Percentiles rank a stretch among this genome's conserved stretches.
Evolutionary conservation across 176 grass and related monocot genomes (phyloP).

Genomic region (Zoysia japonica): DNA sequence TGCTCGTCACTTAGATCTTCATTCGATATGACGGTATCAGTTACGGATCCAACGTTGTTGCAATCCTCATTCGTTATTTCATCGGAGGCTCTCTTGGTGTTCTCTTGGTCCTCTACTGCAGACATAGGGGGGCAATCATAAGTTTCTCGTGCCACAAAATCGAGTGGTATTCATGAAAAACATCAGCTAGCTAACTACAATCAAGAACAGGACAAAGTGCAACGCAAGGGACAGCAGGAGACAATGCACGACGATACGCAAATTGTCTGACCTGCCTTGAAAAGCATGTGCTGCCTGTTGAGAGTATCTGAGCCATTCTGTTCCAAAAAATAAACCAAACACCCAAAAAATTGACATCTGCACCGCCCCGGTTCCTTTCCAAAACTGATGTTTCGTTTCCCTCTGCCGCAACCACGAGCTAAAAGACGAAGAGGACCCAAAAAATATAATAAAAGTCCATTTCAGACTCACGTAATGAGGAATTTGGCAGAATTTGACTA

Average conservation of each 20-base stretch:
- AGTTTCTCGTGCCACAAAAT: background rate
- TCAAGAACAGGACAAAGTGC: constrained; percentile 41
- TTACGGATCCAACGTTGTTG: background rate
- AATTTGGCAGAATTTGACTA: constrained; percentile 36
- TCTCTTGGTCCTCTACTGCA: constrained; percentile 42
- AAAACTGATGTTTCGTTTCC: constrained; percentile 37
- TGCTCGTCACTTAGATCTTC: constrained; percentile 18
- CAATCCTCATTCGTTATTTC: constrained; percentile 27
- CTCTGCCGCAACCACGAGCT: constrained; percentile 32
- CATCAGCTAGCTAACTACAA: constrained; percentile 30
- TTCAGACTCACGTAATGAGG: constrained; percentile 41
- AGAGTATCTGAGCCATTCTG: constrained; percentile 10
- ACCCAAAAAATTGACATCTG: constrained; percentile 43
- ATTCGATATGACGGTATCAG: background rate
- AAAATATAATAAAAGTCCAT: constrained; percentile 24
- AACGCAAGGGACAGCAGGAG: constrained; percentile 22
- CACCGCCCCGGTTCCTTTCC: constrained; percentile 36
- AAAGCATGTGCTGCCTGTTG: constrained; percentile 45
- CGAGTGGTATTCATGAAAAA: constrained; percentile 1
- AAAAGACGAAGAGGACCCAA: constrained; percentile 25
- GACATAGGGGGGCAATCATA: background rate
- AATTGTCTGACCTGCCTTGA: constrained; percentile 35
- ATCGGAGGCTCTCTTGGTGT: constrained; percentile 3
- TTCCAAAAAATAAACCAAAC: background rate
- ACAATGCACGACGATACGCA: constrained; percentile 37